Percentiles rank a stretch among this genome's conserved stretches.
Evolutionary conservation across 2,329 filamentous ascomycete genomes (phyloP).

Genomic region (Cucurbitaria berberidis): DNA sequence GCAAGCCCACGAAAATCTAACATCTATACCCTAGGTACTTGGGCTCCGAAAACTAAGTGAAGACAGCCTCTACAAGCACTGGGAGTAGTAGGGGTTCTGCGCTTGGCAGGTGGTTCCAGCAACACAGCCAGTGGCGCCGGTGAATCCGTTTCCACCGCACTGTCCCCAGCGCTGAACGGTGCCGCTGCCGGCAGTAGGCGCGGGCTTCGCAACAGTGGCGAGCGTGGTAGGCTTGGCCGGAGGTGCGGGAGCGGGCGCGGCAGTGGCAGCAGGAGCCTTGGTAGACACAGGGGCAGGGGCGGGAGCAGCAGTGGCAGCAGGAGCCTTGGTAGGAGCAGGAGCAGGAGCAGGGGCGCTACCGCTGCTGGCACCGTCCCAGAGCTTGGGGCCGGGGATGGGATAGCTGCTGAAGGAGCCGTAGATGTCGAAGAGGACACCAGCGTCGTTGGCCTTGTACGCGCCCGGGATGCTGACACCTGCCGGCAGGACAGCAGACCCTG

Average conservation of each 20-base stretch:
- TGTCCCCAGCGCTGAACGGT: slow-evolving; percentile 48
- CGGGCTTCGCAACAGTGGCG: slow-evolving; percentile 26
- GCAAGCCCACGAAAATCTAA: slow-evolving; percentile 19
- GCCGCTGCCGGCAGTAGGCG: slow-evolving; percentile 21
- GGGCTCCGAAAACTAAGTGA: background rate
- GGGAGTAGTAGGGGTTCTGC: slow-evolving; percentile 55
- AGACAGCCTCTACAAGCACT: slow-evolving; percentile 46
- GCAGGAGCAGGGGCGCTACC: slow-evolving; percentile 18
- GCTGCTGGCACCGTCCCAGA: slow-evolving; percentile 41
- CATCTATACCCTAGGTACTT: background rate
- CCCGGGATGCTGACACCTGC: slow-evolving; percentile 56
- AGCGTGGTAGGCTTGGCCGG: slow-evolving; percentile 19
- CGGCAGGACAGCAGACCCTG: slow-evolving; percentile 41
- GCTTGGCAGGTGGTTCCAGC: slow-evolving; percentile 49
- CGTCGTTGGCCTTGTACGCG: slow-evolving; percentile 48
- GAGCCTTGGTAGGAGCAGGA: slow-evolving; percentile 16
- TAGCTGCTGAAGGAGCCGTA: slow-evolving; percentile 48
- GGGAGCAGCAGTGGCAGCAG: slow-evolving; percentile 15
- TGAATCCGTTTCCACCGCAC: slow-evolving; percentile 55
- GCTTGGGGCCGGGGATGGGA: slow-evolving; percentile 41
- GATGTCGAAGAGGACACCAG: slow-evolving; percentile 52
- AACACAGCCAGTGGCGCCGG: slow-evolving; percentile 50
- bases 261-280: background rate
- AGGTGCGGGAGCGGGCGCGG: background rate
- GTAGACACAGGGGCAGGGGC: slow-evolving; percentile 12